Evolutionary conservation across 192 early-diverging fungal genomes (phyloP), one percentile per base, ranked within the genome.

Genomic region (Linnemannia schmuckeri): DNA sequence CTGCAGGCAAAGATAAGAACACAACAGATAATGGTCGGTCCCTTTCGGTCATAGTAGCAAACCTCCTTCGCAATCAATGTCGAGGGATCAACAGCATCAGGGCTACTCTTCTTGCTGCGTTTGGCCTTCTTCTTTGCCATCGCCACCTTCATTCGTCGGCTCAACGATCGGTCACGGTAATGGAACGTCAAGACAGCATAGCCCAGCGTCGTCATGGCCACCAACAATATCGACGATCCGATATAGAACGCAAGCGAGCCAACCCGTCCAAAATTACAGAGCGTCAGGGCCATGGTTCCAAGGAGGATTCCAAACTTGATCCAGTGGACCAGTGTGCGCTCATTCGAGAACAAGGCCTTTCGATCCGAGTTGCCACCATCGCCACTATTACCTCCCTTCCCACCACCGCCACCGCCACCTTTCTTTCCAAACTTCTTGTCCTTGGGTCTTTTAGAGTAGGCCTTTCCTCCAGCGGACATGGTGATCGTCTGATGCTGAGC

Each of bases 341-440:
- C 97, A 80, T 98, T 98, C 70, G 96, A 96, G 89, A 97, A 97
- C 81, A 96, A 96, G n/a, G 97, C 93, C 74, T 97, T 97, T 57
- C 94, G 94, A 70, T 94, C 94, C 47, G 57, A 71, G 33, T 80
- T 77, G 0, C 84, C 84, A 20, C 73, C 40, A 38, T 71, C 69
- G 10, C 84, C 78, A 4, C 52, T 54, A 15, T 57, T 73, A 24
- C 52, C 52, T 24, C 52, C 57, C n/a, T 61, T 66, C n/a, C 61
- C 61, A 33, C 61, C 49, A 13, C 76, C 73, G 1, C 27, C 47
- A 10, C 40, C 74, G 1, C 27, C 47, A 10, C 40, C 74, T 49
- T 81, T 85, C 42, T 63, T 71, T 6, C 79, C 78, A 73, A 74
- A 54, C 47, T 70, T 24, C 46, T 81, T 79, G 30, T 46, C 37